Evolutionary conservation across 2,329 filamentous ascomycete genomes (phyloP), one percentile per base, ranked within the genome.

Genomic region (Fusarium acutatum): DNA sequence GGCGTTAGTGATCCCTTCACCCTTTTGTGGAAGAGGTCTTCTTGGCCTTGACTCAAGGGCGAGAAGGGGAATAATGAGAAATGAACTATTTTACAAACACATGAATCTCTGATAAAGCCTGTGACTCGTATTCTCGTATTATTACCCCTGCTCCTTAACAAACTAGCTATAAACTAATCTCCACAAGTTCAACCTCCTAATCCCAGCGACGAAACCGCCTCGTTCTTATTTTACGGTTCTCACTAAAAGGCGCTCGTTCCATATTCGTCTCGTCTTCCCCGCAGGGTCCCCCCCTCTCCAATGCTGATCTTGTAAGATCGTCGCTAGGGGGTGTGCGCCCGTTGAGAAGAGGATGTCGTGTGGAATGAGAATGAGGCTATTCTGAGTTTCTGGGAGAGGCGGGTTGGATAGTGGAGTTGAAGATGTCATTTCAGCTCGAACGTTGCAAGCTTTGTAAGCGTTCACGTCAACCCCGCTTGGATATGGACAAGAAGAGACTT

Each of bases 301-400:
- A 47, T 14, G 32, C 47, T 32, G 67, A 69, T 69, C 67, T 58
- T 44, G 20, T 37, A 54, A 32, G 67, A 69, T 69, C 67, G 52
- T 69, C 52, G 59, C 15, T 52, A 32, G 41, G 44, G 64, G 64
- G 57, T n/a, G 67, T 53, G 67, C 26, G 22, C n/a, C 32, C 34
- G 50, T 62, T 56, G 34, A 34, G 66, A 26, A 57, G 24, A 20
- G 28, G n/a, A 37, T 17, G 26, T 13, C 32, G 22, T n/a, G 28
- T 60, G 32, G 32, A 58, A 50, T 64, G 65, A 58, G 44, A 59
- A 69, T 69, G 67, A 69, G 67, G 67, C 59, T 62, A 64, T 69
- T 67, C 38, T 34, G 44, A 43, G 60, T 63, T 44, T 38, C 20
- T 64, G 43, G 35, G 30, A 26, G 34, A 52, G 46, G 49, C 35